Conservation (phyloP, 805 yeast species). For the Saccharomycopsis sp. region DNA sequence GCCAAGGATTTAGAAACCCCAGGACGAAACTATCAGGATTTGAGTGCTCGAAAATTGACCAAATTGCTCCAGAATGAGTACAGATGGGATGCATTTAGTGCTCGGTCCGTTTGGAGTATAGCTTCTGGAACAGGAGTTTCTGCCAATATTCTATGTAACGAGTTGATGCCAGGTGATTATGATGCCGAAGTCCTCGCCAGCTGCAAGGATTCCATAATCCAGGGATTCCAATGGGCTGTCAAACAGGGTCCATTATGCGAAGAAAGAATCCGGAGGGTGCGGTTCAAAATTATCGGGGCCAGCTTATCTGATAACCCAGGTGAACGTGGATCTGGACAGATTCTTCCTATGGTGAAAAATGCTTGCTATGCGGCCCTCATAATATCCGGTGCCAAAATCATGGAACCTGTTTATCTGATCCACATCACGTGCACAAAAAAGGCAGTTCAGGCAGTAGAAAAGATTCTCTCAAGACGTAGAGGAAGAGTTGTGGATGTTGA, state of each 20-base stretch:
- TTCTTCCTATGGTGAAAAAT: constrained; percentile 73
- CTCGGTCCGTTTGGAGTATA: constrained; percentile 76
- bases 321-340: constrained; percentile 56
- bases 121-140: constrained; percentile 41
- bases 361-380: constrained; percentile 80
- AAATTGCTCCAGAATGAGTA: constrained; percentile 50
- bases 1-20: constrained; percentile 51
- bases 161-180: constrained; percentile 66
- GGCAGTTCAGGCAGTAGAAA: constrained; percentile 43
- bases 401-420: constrained; percentile 76
- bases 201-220: constrained; percentile 50
- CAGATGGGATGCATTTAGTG: constrained; percentile 78
- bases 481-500: constrained; percentile 48
- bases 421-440: constrained; percentile 48
- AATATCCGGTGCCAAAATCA: constrained; percentile 66
- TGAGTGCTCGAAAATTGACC: constrained; percentile 40
- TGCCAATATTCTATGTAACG: constrained; percentile 51
- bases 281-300: constrained; percentile 64
- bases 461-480: constrained; percentile 55
- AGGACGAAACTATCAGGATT: constrained; percentile 22
- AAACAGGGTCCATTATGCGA: constrained; percentile 91
- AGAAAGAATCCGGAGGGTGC: constrained; percentile 65
- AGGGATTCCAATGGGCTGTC: constrained; percentile 80
- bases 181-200: constrained; percentile 43
- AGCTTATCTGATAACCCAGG: constrained; percentile 41